Conservation (phyloP, 306 rosid genomes). For the Vigna unguiculata region DNA sequence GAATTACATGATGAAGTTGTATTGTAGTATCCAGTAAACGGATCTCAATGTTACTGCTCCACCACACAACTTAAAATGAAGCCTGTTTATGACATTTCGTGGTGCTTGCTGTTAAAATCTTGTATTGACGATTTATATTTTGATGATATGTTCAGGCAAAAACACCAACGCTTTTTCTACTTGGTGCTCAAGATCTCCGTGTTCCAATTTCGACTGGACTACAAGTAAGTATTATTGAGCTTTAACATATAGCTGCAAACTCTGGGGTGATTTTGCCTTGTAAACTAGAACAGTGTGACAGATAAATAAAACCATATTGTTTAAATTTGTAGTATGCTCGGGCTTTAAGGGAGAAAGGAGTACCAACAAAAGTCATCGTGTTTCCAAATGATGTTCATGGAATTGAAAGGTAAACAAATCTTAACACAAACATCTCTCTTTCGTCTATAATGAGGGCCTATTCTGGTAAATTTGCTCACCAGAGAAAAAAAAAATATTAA, state of each 20-base stretch:
- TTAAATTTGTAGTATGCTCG: constrained; percentile 74
- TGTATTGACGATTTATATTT: constrained; percentile 29
- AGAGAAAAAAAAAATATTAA: too few species aligned
- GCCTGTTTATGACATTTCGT: background rate
- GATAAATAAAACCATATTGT: constrained; percentile 33
- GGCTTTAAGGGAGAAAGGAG: constrained; percentile 85
- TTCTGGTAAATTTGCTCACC: too few species aligned
- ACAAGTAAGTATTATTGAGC: constrained; percentile 51
- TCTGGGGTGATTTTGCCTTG: constrained; percentile 26
- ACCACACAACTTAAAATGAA: background rate
- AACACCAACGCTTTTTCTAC: constrained; percentile 83
- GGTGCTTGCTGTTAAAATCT: constrained; percentile 30
- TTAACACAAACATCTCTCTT: constrained; percentile 21
- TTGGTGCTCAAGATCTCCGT: constrained; percentile 94
- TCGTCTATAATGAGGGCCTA: background rate
- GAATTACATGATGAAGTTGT: constrained; percentile 9
- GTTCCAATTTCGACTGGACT: constrained; percentile 66
- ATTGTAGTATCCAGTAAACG: background rate
- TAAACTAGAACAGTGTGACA: constrained; percentile 10
- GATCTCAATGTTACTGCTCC: constrained; percentile 15
- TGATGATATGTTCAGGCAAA: constrained; percentile 69
- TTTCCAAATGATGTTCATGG: constrained; percentile 84
- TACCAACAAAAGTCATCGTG: constrained; percentile 64
- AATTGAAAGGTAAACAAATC: constrained; percentile 70
- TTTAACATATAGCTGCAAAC: background rate